Evolutionary conservation across 2,329 filamentous ascomycete genomes (phyloP), one percentile per base, ranked within the genome.

Genomic region (Pyricularia grisea): DNA sequence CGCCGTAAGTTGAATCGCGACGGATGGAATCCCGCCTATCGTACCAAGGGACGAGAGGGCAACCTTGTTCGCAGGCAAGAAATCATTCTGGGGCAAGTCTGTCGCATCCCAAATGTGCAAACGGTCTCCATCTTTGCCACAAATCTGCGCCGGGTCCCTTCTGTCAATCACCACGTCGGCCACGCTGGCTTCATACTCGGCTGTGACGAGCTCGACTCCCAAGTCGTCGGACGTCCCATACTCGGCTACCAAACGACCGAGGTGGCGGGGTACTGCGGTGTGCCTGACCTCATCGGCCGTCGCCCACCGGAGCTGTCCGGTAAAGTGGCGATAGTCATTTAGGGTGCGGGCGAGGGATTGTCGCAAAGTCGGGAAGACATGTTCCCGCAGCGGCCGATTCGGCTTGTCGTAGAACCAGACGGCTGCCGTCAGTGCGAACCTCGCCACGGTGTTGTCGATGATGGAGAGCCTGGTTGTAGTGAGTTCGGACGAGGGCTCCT

Each of bases 381-480:
- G 25, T 11, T 61, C 33, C 42, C 9, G 42, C 4, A 68, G 30
- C 17, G 69, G 65, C 28, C 50, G 60, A 25, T 70, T 71, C 23
- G 74, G 74, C 63, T 75, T 73, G 42, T 81, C 74, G 69, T 76
- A 83, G 9, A 83, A 77, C 81, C 82, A 84, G 23, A 82, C 77
- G 3, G 80, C 81, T 25, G 76, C 78, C 9, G 79, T 79, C 4
- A 77, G 71, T 1, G 77, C 68, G 70, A 82, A 84, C 4, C 79
- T 74, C 2, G 79, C 78, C 11, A 79, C 78, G 0, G 79, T 79
- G 2, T 79, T 79, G 73, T 84, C 82, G 17, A 81, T 72, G 30
- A 82, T 80, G 4, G 81, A 82, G 0, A 82, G 73, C 61, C 69
- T 73, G 17, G 72, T 74, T 4, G 67, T 68, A 2, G 61, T 74